Base-by-base conservation (phyloP, 129 eudicot genomes). In the Flaveria brownii region DNA sequence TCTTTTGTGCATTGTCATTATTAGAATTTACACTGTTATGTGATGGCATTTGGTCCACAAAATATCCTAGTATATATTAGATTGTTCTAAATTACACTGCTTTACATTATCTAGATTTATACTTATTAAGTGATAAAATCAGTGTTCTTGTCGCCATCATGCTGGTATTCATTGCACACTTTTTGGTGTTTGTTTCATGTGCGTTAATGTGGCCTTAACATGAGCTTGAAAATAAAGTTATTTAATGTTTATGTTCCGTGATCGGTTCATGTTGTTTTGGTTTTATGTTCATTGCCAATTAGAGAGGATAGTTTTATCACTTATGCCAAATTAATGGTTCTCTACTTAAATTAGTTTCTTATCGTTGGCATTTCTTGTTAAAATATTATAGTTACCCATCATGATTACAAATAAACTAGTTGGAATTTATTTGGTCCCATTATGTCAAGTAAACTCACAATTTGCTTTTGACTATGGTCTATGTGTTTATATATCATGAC, bases 381-480 rank as follows among this genome's bases (percentile, higher is more conserved):
- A 46, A 62, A 16, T 62, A 22, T 18, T 28, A 12, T 75, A 43
- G 62, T 20, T 49, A 47, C 18, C 67, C 72, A 17, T 75, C 15
- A 61, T 61, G 2, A 28, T 28, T 3, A 28, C 33, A 28, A 28
- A 28, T 28, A 28, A 28, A 28, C 4, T 28, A 16, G 20, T 61
- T n/a, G 67, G 12, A 56, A n/a, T 2, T 36, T 52, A 25, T 43
- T 57, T 41, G 36, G 63, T 28, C 73, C 52, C 51, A 11, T 4
- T 20, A 36, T 47, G 22, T 33, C 65, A 49, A 59, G 22, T 33
- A 30, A 61, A 42, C 54, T 26, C 17, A 55, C 26, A 70, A 10
- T 71, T 56, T 78, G 36, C 62, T 33, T 52, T 69, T 25, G 17
- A 28, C 9, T 22, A 68, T 50, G 25, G n/a, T n/a, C n/a, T n/a